Percentiles rank a stretch among this genome's conserved stretches.
phyloP scores from a whole-genome alignment of 495 filamentous ascomycete species.

The Tuber indicum region DNA sequence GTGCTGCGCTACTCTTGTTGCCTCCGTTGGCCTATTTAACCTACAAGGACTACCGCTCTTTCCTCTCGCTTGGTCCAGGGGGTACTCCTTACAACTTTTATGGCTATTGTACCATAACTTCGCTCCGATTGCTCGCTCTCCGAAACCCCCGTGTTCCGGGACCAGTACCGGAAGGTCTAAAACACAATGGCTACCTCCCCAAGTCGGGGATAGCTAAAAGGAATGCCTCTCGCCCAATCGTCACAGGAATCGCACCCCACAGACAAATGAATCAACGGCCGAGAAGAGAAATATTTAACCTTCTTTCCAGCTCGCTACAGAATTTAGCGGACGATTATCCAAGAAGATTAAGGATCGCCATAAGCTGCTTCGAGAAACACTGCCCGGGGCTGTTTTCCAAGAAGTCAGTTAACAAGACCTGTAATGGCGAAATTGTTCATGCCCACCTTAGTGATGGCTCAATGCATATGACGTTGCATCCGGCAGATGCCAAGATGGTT shows the following conservation, averaged over 20 bases:
- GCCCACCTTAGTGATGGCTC: conserved; percentile 68
- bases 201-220: conserved; percentile 52
- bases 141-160: conserved; percentile 51
- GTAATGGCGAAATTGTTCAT: conserved; percentile 72
- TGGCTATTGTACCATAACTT: conserved; percentile 67
- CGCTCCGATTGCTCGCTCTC: conserved; percentile 53
- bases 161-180: conserved; percentile 38
- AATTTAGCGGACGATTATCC: conserved; percentile 48
- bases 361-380: conserved; percentile 74
- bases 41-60: conserved; percentile 68
- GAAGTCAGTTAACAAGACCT: conserved; percentile 55
- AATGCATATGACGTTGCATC: conserved; percentile 70
- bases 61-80: conserved; percentile 70
- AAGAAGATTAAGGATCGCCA: conserved; percentile 53
- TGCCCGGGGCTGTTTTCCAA: conserved; percentile 63
- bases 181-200: conserved; percentile 47
- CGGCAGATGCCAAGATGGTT: conserved; percentile 68
- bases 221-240: conserved; percentile 55
- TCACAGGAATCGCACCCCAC: conserved; percentile 72
- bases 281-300: conserved; percentile 49
- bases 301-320: conserved; percentile 49
- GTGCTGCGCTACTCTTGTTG: conserved; percentile 25
- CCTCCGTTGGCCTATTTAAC: conserved; percentile 50
- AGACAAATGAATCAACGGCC: conserved; percentile 64
- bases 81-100: conserved; percentile 67